These are phyloP conservation scores for Tylopilus intermedius DNA, from an alignment of 768 basidiomycete species.

Conservation along the genomic window DNA sequence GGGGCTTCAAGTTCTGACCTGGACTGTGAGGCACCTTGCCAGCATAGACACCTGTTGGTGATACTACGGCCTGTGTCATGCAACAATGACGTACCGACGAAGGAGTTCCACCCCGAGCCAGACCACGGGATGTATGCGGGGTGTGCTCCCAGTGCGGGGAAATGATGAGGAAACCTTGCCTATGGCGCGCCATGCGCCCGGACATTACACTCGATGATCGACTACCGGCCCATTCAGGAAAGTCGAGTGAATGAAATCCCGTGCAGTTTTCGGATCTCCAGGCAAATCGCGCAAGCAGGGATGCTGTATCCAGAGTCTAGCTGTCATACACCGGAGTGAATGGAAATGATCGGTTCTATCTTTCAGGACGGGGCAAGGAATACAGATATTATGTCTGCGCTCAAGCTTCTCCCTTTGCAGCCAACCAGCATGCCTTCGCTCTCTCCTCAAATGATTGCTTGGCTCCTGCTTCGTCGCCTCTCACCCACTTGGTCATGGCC, in stretches of 20 bases:
- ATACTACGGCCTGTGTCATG: too few relatives aligned
- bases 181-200: too few relatives aligned
- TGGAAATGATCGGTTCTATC: neutral
- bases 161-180: neutral
- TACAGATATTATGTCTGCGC: neutral
- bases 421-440: conserved; percentile 40
- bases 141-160: neutral
- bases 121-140: neutral
- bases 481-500: conserved; percentile 43
- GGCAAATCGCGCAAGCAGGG: neutral
- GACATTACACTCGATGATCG: neutral
- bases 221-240: neutral
- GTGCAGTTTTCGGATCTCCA: neutral
- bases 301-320: neutral
- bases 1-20: neutral
- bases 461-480: conserved; percentile 39
- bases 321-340: neutral
- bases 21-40: neutral
- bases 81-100: too few relatives aligned
- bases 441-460: conserved; percentile 38
- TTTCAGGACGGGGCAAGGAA: neutral
- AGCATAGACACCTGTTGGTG: neutral
- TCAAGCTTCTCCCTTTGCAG: conserved; percentile 34
- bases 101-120: neutral
- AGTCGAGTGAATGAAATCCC: neutral